Percentiles rank a stretch among this genome's conserved stretches.
Conservation (phyloP, 345 rosid species). For the Xanthoceras sorbifolium region DNA sequence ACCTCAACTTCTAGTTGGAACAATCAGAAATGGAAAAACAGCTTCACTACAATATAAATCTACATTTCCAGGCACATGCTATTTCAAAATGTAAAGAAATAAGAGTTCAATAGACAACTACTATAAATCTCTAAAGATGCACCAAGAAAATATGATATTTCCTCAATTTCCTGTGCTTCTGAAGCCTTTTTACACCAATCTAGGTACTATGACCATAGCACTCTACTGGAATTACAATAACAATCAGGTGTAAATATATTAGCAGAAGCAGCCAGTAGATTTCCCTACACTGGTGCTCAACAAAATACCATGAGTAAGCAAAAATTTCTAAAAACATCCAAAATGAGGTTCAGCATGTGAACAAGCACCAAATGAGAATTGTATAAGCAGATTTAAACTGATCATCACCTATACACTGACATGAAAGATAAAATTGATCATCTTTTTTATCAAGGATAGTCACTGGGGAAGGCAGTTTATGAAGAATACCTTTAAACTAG, state of each 20-base stretch:
- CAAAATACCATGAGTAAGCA: background rate
- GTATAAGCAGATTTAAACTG: background rate
- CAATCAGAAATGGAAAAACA: constrained; percentile 5
- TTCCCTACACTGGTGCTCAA: background rate
- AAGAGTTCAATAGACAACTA: background rate
- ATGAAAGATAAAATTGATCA: background rate
- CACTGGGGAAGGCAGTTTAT: background rate
- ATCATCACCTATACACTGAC: background rate
- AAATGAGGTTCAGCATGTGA: background rate
- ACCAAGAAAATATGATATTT: background rate
- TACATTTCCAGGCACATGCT: background rate
- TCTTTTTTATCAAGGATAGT: too few species aligned
- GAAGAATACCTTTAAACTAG: background rate
- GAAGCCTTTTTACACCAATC: background rate
- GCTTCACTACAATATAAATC: background rate
- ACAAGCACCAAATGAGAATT: background rate
- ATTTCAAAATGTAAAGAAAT: background rate
- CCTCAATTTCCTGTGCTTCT: background rate
- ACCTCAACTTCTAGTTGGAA: background rate
- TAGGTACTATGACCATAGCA: background rate
- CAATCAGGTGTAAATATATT: background rate
- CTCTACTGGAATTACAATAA: background rate
- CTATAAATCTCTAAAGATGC: background rate
- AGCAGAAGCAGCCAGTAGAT: background rate
- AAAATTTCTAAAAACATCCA: background rate